Evolutionary conservation across 2,329 filamentous ascomycete genomes (phyloP).

Genomic region (Pseudogymnoascus sp.): DNA sequence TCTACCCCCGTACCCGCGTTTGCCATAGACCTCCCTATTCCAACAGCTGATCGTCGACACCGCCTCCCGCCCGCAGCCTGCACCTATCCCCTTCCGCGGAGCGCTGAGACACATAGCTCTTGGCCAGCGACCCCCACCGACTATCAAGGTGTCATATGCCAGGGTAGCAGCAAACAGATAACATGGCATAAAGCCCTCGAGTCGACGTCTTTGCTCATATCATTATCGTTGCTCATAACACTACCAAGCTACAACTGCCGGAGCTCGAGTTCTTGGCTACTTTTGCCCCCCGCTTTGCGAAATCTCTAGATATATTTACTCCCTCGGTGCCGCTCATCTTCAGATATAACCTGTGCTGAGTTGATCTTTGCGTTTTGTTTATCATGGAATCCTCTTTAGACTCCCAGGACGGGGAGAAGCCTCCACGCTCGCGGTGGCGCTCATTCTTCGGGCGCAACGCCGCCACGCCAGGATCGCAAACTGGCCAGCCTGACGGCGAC

Average conservation of each 20-base stretch:
- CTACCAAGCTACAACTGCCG: neutral
- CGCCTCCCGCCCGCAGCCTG: neutral
- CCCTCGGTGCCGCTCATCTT: neutral
- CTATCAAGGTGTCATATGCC: slow-evolving; percentile 5
- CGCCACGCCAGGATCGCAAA: neutral
- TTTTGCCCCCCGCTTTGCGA: neutral
- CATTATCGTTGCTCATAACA: neutral
- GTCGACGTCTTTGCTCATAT: neutral
- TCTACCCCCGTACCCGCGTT: neutral
- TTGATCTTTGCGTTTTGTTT: neutral
- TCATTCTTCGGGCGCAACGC: slow-evolving; percentile 3
- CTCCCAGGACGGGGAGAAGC: slow-evolving; percentile 4
- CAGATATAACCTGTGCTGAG: neutral
- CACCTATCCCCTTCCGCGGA: neutral
- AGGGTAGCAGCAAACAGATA: neutral
- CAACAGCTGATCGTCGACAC: slow-evolving; percentile 1
- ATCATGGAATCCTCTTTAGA: neutral
- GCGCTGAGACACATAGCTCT: neutral
- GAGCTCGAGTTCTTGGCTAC: neutral
- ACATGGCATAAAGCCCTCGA: slow-evolving; percentile 2
- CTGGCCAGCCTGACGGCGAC: slow-evolving; percentile 10
- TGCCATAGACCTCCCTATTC: neutral
- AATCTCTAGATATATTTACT: neutral
- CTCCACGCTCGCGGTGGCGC: slow-evolving; percentile 2
- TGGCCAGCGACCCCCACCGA: neutral